Evolutionary conservation across 257 asterid genomes (phyloP), one percentile per base, ranked within the genome.

Genomic region (Solanum rostratum): DNA sequence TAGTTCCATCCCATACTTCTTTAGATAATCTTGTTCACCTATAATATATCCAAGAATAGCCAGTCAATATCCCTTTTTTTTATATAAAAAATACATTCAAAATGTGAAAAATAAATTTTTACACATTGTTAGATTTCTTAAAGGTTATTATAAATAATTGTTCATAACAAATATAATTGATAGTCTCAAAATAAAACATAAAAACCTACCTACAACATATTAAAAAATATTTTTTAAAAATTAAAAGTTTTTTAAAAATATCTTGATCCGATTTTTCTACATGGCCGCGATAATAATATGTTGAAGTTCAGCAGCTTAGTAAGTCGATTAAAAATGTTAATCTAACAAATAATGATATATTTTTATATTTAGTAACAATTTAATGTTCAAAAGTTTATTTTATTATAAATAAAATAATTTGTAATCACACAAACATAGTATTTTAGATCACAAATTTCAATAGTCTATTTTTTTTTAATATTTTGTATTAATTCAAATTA

Each of bases 21-120:
- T 83, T 7, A 86, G 83, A 71, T 82, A 86, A 13, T 86, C 85
- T 33, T 69, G 49, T 71, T 82, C 86, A 29, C 86, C 86, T 84
- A 29, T 37, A 70, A 27, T n/a, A 5, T 33, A 9, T 41, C n/a
- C 49, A 22, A 18, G 6, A 27, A 52, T 8, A 27, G 79, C 24
- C 27, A 2, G 18, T 76, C 5, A 43, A 49, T 15, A 49, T 18
- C 0, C 14, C n/a, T 33, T 18, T 30, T 68, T 18, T 10, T 0
- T 7, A 0, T 10, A n/a, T n/a, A 59, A 19, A 20, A 57, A 57
- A 8, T 9, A 8, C 6, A 55, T 55, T 22, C 19, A 18, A n/a
- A 19, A 4, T 54, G 60, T 54, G 60, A 55, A 19, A 19, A 19
- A 20, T 0, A 1, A 55, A 4, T 19, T 55, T 55, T 55, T 55